A percentile compares a stretch with the other conserved stretches of the same genome.
phyloP scores from a whole-genome alignment of 139 green algal genomes.

The Chlamydomonas applanata region DNA sequence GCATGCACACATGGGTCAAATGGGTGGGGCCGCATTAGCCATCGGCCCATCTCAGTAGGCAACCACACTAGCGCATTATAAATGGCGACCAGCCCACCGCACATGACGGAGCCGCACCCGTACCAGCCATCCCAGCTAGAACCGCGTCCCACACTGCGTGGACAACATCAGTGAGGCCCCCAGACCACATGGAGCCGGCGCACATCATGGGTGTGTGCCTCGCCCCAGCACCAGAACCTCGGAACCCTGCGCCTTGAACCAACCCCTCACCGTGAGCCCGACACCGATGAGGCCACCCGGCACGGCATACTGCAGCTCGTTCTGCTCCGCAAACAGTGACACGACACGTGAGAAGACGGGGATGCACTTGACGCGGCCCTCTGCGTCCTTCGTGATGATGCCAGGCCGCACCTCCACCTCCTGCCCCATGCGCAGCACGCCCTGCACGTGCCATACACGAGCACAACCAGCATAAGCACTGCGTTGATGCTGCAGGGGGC shows the following conservation, averaged over 20 bases:
- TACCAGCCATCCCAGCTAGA: not conserved
- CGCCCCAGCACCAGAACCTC: not conserved
- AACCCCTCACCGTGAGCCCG: constrained; percentile 89
- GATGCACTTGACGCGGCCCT: constrained; percentile 86
- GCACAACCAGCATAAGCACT: too few species aligned
- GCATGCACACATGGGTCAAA: too few species aligned
- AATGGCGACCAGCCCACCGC: not conserved
- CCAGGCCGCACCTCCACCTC: constrained; percentile 95
- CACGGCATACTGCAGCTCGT: constrained; percentile 96
- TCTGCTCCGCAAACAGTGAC: constrained; percentile 95
- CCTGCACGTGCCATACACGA: constrained; percentile 75
- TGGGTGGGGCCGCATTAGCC: too few species aligned
- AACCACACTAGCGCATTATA: not conserved
- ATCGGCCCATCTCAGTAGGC: too few species aligned
- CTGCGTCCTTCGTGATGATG: constrained; percentile 95
- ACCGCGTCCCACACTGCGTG: too few species aligned
- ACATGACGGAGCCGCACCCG: not conserved
- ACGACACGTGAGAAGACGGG: constrained; percentile 97
- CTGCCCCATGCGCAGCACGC: constrained; percentile 88
- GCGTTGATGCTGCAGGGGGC: too few species aligned
- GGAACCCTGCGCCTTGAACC: too few species aligned
- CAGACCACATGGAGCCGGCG: too few species aligned
- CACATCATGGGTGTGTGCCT: too few species aligned
- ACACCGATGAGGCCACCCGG: constrained; percentile 98
- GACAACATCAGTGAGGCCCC: too few species aligned